Percentiles rank a stretch among this genome's conserved stretches.
phyloP scores from a whole-genome alignment of 1,139 yeast species.

The Kodamaea fungicola region DNA sequence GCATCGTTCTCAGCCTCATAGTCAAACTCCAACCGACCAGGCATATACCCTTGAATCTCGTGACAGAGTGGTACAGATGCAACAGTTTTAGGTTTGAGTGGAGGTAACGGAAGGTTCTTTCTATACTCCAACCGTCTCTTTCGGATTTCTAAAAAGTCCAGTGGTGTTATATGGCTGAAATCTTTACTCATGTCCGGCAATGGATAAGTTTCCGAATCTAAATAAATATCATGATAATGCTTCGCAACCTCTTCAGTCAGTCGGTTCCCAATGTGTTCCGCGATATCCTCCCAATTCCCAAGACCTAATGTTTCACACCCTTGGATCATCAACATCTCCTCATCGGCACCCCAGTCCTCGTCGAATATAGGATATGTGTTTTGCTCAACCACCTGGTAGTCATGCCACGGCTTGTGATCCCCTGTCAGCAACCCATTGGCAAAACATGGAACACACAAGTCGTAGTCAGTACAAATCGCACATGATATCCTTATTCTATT shows the following conservation, averaged over 20 bases:
- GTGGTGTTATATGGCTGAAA: slow-evolving; percentile 60
- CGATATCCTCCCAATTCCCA: slow-evolving; percentile 97
- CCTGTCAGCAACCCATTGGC: slow-evolving; percentile 79
- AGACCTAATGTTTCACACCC: slow-evolving; percentile 90
- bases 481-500: slow-evolving; percentile 86
- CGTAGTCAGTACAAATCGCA: slow-evolving; percentile 91
- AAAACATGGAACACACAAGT: slow-evolving; percentile 94
- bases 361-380: slow-evolving; percentile 91
- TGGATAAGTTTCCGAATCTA: slow-evolving; percentile 73
- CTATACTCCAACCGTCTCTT: slow-evolving; percentile 67
- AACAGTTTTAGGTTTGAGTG: slow-evolving; percentile 79
- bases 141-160: slow-evolving; percentile 66
- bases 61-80: slow-evolving; percentile 96
- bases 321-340: slow-evolving; percentile 80
- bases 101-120: slow-evolving; percentile 62
- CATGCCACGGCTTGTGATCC: slow-evolving; percentile 92
- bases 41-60: slow-evolving; percentile 97
- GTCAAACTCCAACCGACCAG: slow-evolving; percentile 95
- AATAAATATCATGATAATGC: slow-evolving; percentile 72
- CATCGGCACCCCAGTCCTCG: slow-evolving; percentile 98
- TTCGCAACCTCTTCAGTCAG: slow-evolving; percentile 86
- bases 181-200: slow-evolving; percentile 73
- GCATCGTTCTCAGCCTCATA: slow-evolving; percentile 97
- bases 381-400: slow-evolving; percentile 87
- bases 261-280: slow-evolving; percentile 92